Percentiles rank a stretch among this genome's conserved stretches.
These are phyloP conservation scores for Apiotrichum montevideense DNA, from an alignment of 1,284 basidiomycete species.

Conservation along the genomic window DNA sequence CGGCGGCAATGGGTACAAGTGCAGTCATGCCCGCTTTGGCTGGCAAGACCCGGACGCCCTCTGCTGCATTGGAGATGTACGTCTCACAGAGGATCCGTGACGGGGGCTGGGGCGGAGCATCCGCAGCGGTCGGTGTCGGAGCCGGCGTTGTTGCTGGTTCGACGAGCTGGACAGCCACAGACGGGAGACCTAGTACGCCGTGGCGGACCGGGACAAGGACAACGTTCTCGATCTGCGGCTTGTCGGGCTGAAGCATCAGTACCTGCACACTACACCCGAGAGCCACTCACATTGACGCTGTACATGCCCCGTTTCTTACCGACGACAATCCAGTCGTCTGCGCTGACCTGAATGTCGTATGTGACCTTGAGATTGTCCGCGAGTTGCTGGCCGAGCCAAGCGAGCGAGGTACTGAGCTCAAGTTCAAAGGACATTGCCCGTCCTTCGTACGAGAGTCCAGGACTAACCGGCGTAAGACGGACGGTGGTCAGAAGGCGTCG, in stretches of 20 bases:
- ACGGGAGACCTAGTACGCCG: conserved; percentile 34
- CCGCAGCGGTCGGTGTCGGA: too few species aligned
- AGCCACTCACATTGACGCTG: conserved; percentile 21
- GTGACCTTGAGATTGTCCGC: conserved; percentile 17
- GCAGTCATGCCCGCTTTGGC: conserved; percentile 31
- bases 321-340: conserved; percentile 39
- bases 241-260: conserved; percentile 12
- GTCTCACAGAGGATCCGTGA: conserved; percentile 35
- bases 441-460: conserved; percentile 33
- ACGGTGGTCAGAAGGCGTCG: conserved; percentile 30
- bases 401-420: conserved; percentile 21
- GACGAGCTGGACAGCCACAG: conserved; percentile 25
- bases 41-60: conserved; percentile 38
- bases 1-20: conserved; percentile 25
- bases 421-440: conserved; percentile 31
- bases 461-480: conserved; percentile 16
- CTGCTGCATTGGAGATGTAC: conserved; percentile 42
- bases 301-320: conserved; percentile 40
- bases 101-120: background rate
- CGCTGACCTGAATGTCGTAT: conserved; percentile 31
- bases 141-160: background rate
- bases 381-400: conserved; percentile 26
- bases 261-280: background rate
- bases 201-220: conserved; percentile 38
- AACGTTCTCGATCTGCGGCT: conserved; percentile 20